Percentiles rank a stretch among this genome's conserved stretches.
phyloP scores from a whole-genome alignment of 2,329 filamentous ascomycete species.

The Penicillium sp. region DNA sequence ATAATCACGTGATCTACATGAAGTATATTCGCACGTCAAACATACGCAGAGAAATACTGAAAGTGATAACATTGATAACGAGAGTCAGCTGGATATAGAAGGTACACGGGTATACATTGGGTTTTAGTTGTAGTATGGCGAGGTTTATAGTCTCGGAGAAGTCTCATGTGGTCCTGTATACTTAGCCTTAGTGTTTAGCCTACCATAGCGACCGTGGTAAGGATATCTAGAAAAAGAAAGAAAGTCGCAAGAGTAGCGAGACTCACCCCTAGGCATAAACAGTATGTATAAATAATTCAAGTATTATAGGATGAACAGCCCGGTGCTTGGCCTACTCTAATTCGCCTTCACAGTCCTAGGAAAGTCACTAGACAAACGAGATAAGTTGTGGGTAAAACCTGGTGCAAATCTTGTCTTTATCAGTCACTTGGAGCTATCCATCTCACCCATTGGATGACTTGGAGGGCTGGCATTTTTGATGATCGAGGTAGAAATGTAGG shows the following conservation, averaged over 20 bases:
- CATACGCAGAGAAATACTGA: neutral
- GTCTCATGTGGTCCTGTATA: too few relatives aligned
- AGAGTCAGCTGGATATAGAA: neutral
- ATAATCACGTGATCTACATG: constrained; percentile 1
- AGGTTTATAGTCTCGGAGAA: too few relatives aligned
- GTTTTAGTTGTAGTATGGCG: too few relatives aligned
- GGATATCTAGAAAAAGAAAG: too few relatives aligned
- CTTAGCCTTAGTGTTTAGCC: too few relatives aligned
- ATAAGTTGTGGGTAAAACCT: neutral
- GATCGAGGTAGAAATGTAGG: constrained; percentile 12
- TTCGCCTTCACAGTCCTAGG: neutral
- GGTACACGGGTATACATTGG: too few relatives aligned
- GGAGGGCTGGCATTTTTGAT: constrained; percentile 14
- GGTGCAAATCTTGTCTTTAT: neutral
- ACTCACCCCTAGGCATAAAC: too few relatives aligned
- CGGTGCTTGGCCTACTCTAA: neutral
- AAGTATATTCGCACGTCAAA: constrained; percentile 1
- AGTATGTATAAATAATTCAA: neutral
- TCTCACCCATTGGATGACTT: constrained; percentile 4
- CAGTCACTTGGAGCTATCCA: neutral
- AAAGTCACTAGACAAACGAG: neutral
- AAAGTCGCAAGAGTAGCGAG: too few relatives aligned
- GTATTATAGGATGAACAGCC: neutral
- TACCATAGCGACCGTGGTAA: too few relatives aligned
- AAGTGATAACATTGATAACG: neutral